Base-by-base conservation (phyloP, 1,284 basidiomycete genomes). In the Mycena sp. region DNA sequence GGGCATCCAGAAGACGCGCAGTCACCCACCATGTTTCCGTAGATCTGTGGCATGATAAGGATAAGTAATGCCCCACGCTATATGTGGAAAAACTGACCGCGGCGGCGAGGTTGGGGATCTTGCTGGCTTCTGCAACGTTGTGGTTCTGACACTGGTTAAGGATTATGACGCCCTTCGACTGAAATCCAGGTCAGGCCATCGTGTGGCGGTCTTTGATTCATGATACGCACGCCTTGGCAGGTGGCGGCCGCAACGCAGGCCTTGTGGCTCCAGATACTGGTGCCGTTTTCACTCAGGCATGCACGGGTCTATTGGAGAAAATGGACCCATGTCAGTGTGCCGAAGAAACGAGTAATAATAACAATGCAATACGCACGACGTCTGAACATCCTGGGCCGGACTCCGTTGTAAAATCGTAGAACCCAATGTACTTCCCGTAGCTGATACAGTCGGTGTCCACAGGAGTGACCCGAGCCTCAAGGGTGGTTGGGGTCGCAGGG, bases 1-100 rank as follows among this genome's bases (percentile, higher is more conserved):
- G 70, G 65, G 65, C 70, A 71, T 14, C 65, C 67, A 11, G 58
- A 58, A 28, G 59, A 28, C n/a, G 63, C 67, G 55, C 69, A 69
- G 17, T 52, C 35, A 37, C 71, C 69, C 21, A 70, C 68, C 41
- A 72, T 70, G 32, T 45, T 48, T 12, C 53, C 46, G 28, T 65
- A 69, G 40, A 68, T 61, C 64, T 72, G 35, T 3, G 21, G 11
- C 41, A 4, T 19, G n/a, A n/a, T n/a, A n/a, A n/a, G n/a, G n/a
- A n/a, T n/a, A n/a, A n/a, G n/a, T n/a, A n/a, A n/a, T n/a, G n/a
- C n/a, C n/a, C n/a, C n/a, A n/a, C 2, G 19, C 6, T 16, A 46
- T 21, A 25, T 2, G n/a, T n/a, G 30, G 12, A 21, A 25, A 59
- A 4, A 21, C 38, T 10, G 6, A 64, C 53, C 7, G 53, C 19